Evolutionary conservation across 1,284 basidiomycete genomes (phyloP).

Genomic region (Pseudozyma pruni): DNA sequence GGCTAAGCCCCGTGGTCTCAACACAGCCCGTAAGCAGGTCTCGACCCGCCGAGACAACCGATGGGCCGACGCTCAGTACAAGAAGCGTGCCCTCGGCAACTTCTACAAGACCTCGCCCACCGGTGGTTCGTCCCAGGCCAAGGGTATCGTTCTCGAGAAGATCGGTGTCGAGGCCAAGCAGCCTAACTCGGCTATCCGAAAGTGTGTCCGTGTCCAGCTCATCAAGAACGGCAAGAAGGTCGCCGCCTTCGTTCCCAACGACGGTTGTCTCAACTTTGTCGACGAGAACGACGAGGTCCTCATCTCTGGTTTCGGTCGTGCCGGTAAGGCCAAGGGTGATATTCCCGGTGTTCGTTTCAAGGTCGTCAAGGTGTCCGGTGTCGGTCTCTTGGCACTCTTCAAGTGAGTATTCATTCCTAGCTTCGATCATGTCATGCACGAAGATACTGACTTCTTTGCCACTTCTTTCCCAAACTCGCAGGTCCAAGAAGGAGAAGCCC

Average conservation of each 20-base stretch:
- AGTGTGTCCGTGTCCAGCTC: constrained; percentile 99
- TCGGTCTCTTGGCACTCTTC: constrained; percentile 77
- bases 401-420: not conserved
- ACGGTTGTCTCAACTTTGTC: constrained; percentile 95
- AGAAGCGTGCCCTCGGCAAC: constrained; percentile 99
- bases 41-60: constrained; percentile 93
- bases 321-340: constrained; percentile 99
- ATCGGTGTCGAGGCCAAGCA: constrained; percentile 88
- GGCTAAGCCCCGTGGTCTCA: constrained; percentile 91
- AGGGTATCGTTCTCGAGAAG: constrained; percentile 99
- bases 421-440: no score
- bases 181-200: constrained; percentile 99
- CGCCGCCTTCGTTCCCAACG: constrained; percentile 74
- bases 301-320: constrained; percentile 99
- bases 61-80: constrained; percentile 99
- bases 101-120: constrained; percentile 99
- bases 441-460: no score
- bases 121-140: constrained; percentile 98
- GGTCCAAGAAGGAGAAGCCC: constrained; percentile 64
- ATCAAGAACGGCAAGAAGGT: constrained; percentile 99
- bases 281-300: constrained; percentile 98
- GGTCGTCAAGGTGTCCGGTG: constrained; percentile 99
- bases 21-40: constrained; percentile 98
- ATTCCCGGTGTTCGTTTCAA: constrained; percentile 91
- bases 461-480: no score